Evolutionary conservation across 805 yeast species (phyloP).

Genomic region (Lipomyces lipofer): DNA sequence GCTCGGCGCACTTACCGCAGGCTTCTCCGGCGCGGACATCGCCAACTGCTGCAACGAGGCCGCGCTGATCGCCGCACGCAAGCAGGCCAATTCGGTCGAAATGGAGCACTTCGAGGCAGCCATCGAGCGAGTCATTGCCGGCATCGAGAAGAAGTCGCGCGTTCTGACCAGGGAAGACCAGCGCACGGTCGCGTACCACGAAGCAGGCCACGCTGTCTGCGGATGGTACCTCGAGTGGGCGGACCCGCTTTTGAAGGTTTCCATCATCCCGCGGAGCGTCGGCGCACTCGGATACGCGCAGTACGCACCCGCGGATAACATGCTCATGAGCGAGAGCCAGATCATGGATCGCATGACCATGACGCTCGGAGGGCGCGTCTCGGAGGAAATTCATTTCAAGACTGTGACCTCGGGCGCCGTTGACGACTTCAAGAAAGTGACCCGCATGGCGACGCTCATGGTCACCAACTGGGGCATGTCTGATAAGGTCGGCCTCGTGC

Average conservation of each 20-base stretch:
- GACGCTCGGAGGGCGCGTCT: conserved; percentile 96
- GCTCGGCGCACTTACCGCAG: conserved; percentile 94
- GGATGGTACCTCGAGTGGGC: conserved; percentile 94
- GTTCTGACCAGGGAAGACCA: conserved; percentile 84
- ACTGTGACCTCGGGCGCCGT: conserved; percentile 96
- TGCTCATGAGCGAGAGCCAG: conserved; percentile 73
- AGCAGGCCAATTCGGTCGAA: conserved; percentile 66
- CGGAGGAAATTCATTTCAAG: conserved; percentile 88
- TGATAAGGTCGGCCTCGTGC: conserved; percentile 76
- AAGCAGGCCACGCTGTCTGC: conserved; percentile 98
- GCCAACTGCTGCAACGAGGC: conserved; percentile 98
- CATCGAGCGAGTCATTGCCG: conserved; percentile 95
- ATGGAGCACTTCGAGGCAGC: conserved; percentile 89
- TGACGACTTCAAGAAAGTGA: conserved; percentile 94
- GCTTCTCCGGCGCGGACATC: conserved; percentile 97
- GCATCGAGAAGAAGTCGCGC: conserved; percentile 86
- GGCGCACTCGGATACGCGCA: conserved; percentile 98
- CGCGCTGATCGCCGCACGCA: conserved; percentile 93
- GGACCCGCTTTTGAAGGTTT: conserved; percentile 91
- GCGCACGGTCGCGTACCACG: conserved; percentile 91
- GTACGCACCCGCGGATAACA: conserved; percentile 90
- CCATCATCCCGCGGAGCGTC: conserved; percentile 95
- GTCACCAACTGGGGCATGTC: conserved; percentile 93
- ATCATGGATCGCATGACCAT: conserved; percentile 88
- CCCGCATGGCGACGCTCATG: conserved; percentile 91